Evolutionary conservation across 441 rosid species (phyloP), one percentile per base, ranked within the genome.

Genomic region (Cnidoscolus chayamansa): DNA sequence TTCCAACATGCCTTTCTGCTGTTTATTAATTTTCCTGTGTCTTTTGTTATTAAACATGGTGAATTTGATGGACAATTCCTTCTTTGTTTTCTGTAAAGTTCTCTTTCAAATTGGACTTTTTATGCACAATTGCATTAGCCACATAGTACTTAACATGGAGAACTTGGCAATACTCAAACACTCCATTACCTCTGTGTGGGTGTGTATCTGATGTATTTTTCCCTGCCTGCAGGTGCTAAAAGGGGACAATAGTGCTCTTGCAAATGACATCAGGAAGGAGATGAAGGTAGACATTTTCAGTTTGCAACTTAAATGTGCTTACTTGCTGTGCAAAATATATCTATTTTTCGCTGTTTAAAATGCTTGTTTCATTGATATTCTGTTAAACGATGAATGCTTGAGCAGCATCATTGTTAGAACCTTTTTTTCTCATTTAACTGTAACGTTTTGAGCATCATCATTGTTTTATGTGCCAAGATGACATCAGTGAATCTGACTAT

Each of bases 211-310:
- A 78, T 62, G 30, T 58, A 48, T 58, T 71, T 25, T 81, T 64
- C 25, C 76, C 69, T 76, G 40, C 20, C 74, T 47, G 32, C 67
- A 91, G 97, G 96, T 95, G 79, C 78, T 95, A 43, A 88, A 85
- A 65, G 98, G 91, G 35, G 99, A 93, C 82, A 95, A 93, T 81
- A 93, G 98, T 61, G 75, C 85, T 63, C 84, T 95, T 66, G 99
- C 98, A 73, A 90, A 88, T 74, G 99, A 95, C 78, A 93, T 95
- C 58, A 87, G 93, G 62, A 95, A 88, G 85, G 99, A 95, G 76
- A 95, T 93, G 97, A 93, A 95, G 91, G 92, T 91, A 84, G 30
- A 71, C 19, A 49, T 56, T 25, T 71, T 65, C 54, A 13, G 37
- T 75, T 71, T 31, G 31, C 43, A 66, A 45, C 59, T 48, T 57